Percentiles rank a stretch among this genome's conserved stretches.
phyloP scores from a whole-genome alignment of 2,329 filamentous ascomycete genomes.

The Fusarium sp. region DNA sequence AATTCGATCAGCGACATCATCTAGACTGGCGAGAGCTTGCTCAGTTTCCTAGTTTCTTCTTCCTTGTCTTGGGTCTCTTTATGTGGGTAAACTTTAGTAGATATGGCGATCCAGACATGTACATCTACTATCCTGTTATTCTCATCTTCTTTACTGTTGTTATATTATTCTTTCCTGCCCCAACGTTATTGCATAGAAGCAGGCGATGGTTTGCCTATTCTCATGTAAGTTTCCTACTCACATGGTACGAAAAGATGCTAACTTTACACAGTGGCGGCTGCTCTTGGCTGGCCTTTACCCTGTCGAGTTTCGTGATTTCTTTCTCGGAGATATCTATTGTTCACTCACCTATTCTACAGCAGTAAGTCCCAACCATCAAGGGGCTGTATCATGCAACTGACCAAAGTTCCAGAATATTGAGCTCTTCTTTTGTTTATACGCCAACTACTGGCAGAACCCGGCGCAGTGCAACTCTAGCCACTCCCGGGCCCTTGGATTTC shows the following conservation, averaged over 20 bases:
- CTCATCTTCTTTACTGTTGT: conserved; percentile 75
- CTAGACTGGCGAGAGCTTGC: conserved; percentile 90
- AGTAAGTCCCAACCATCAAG: conserved; percentile 62
- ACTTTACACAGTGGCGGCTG: conserved; percentile 76
- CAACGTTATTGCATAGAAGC: conserved; percentile 78
- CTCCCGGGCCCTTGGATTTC: conserved; percentile 86
- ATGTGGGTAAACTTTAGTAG: conserved; percentile 90
- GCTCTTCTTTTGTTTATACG: conserved; percentile 94
- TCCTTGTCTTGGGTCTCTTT: conserved; percentile 80
- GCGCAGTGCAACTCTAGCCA: conserved; percentile 84
- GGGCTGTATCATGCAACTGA: conserved; percentile 13
- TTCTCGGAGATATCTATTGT: conserved; percentile 97
- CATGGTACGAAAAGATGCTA: neutral
- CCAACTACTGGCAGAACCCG: conserved; percentile 78
- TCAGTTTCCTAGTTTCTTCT: conserved; percentile 87
- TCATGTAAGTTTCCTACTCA: conserved; percentile 69
- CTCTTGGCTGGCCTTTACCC: conserved; percentile 87
- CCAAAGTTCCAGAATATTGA: conserved; percentile 76
- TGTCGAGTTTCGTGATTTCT: conserved; percentile 97
- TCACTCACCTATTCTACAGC: conserved; percentile 91
- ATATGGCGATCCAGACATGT: conserved; percentile 74
- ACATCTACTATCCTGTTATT: conserved; percentile 86
- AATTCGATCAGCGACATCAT: conserved; percentile 87
- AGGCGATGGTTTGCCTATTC: conserved; percentile 89
- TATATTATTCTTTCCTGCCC: conserved; percentile 80